Conservation (phyloP, 2,329 filamentous ascomycete genomes). For the Arachnopeziza araneosa region DNA sequence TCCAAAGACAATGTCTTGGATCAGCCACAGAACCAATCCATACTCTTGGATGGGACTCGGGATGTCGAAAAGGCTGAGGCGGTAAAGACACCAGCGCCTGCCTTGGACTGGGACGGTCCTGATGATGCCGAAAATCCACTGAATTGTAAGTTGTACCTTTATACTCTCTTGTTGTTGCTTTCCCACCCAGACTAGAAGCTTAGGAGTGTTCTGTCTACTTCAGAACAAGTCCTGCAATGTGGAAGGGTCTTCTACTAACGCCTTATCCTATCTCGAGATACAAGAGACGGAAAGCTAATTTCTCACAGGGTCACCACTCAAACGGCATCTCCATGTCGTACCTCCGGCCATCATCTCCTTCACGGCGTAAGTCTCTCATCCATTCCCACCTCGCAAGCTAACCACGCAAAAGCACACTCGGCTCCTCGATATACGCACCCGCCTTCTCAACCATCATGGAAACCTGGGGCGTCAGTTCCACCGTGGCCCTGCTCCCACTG, state of each 20-base stretch:
- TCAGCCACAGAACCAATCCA: background rate
- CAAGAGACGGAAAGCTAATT: background rate
- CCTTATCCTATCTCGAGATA: background rate
- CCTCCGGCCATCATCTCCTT: conserved; percentile 24
- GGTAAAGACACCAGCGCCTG: background rate
- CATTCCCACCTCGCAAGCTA: background rate
- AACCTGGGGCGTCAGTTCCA: conserved; percentile 37
- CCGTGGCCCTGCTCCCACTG: conserved; percentile 43
- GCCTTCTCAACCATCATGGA: conserved; percentile 39
- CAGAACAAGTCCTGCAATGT: too few species aligned
- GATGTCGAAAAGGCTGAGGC: conserved; percentile 6
- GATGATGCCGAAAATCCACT: conserved; percentile 24
- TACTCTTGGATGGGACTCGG: background rate
- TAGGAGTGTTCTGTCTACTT: background rate
- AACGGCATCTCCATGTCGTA: conserved; percentile 17
- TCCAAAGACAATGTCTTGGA: background rate
- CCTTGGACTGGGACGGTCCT: conserved; percentile 18
- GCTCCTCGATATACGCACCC: conserved; percentile 44
- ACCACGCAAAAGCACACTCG: conserved; percentile 33
- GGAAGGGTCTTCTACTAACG: too few species aligned
- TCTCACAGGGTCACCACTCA: conserved; percentile 12
- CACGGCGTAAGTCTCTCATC: conserved; percentile 18
- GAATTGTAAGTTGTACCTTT: conserved; percentile 10
- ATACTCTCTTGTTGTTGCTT: background rate
- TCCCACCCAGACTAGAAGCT: background rate